Percentiles rank a stretch among this genome's conserved stretches.
Evolutionary conservation across 1,284 basidiomycete genomes (phyloP).

Genomic region (Laetiporus sulphureus): DNA sequence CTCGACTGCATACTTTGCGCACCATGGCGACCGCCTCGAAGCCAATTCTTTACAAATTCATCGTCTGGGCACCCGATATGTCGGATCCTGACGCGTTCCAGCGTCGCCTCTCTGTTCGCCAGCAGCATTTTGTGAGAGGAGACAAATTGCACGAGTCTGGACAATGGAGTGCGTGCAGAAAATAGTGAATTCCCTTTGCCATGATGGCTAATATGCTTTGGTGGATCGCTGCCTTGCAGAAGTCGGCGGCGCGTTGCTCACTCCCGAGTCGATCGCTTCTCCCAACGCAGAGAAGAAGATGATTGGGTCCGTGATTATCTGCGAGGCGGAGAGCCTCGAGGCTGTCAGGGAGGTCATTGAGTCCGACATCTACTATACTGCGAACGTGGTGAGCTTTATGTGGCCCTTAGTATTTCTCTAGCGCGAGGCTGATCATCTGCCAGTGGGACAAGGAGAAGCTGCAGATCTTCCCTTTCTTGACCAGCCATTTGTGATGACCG

Average conservation of each 20-base stretch:
- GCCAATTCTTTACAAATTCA: conserved; percentile 17
- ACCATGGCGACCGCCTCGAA: conserved; percentile 8
- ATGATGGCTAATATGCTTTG: background rate
- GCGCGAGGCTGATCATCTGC: background rate
- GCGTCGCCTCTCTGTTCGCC: conserved; percentile 28
- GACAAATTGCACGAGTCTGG: conserved; percentile 8
- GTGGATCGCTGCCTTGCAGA: conserved; percentile 9
- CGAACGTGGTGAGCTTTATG: conserved; percentile 4
- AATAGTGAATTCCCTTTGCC: conserved; percentile 2
- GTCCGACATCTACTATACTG: background rate
- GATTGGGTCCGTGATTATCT: conserved; percentile 21
- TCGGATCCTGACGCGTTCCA: conserved; percentile 25
- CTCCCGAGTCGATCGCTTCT: conserved; percentile 17
- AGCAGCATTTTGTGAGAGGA: conserved; percentile 25
- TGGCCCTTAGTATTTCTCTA: background rate
- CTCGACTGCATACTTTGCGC: no score
- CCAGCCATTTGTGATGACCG: background rate
- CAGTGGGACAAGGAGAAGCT: background rate
- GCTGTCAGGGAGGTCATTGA: conserved; percentile 13
- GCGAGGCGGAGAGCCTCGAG: conserved; percentile 19
- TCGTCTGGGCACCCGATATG: conserved; percentile 31
- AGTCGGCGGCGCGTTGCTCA: conserved; percentile 21
- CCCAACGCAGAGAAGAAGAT: conserved; percentile 20
- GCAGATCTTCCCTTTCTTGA: background rate
- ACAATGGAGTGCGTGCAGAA: conserved; percentile 23